Evolutionary conservation across 371 early-diverging fungal species (phyloP).

Genomic region (Umbelopsis sp.): DNA sequence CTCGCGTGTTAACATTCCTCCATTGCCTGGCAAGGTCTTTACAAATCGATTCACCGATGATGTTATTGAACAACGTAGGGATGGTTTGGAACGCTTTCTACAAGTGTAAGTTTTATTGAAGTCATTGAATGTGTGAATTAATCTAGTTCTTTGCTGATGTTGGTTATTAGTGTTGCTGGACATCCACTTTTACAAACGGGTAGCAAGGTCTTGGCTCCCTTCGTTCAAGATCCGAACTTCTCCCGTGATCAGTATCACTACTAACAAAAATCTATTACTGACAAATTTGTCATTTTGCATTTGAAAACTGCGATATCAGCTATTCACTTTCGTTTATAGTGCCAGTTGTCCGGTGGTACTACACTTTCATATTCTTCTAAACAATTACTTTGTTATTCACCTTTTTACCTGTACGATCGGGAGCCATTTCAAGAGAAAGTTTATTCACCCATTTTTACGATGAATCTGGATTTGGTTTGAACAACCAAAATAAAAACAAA

Average conservation of each 20-base stretch:
- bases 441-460: too few species aligned
- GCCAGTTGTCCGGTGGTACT: background rate
- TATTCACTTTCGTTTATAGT: background rate
- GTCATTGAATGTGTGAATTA: background rate
- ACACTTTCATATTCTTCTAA: background rate
- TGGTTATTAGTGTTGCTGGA: slow-evolving; percentile 77
- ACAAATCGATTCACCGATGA: slow-evolving; percentile 94
- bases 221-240: slow-evolving; percentile 93
- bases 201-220: slow-evolving; percentile 91
- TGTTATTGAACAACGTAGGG: slow-evolving; percentile 91
- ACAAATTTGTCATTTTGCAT: background rate
- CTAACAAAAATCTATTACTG: slow-evolving; percentile 31
- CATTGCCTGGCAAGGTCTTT: slow-evolving; percentile 96
- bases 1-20: slow-evolving; percentile 91
- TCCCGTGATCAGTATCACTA: slow-evolving; percentile 76
- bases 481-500: too few species aligned
- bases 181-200: slow-evolving; percentile 98
- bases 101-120: slow-evolving; percentile 79
- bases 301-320: background rate
- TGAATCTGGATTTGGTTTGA: too few species aligned
- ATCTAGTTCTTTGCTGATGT: background rate
- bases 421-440: too few species aligned
- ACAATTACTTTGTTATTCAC: slow-evolving; percentile 3
- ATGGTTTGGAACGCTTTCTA: slow-evolving; percentile 92
- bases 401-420: background rate